phyloP scores from a whole-genome alignment of 2,329 filamentous ascomycete genomes.

The Metarhizium album region DNA sequence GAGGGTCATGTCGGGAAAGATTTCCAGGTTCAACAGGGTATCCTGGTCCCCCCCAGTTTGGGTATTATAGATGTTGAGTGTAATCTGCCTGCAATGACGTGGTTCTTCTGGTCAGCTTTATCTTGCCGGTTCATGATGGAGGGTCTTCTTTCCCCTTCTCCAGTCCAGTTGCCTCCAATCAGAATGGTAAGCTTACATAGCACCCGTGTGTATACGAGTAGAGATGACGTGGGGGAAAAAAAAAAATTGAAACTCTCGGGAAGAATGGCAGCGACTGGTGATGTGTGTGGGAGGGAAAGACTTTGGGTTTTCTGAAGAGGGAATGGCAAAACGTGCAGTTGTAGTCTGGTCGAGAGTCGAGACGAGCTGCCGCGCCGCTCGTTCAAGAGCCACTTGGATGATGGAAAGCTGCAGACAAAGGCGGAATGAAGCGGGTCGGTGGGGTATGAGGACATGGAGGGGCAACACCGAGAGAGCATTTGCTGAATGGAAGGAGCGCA shows the following conservation, averaged over 20 bases:
- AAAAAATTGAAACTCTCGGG: background rate
- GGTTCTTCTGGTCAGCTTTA: conserved; percentile 3
- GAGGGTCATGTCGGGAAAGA: conserved; percentile 72
- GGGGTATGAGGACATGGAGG: background rate
- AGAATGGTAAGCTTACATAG: background rate
- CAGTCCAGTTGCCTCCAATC: background rate
- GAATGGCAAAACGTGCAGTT: background rate
- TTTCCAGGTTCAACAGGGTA: conserved; percentile 71
- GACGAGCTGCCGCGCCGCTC: background rate
- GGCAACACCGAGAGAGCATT: background rate
- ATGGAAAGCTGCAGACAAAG: background rate
- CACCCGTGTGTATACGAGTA: background rate
- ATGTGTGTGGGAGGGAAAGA: background rate
- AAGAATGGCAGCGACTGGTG: background rate
- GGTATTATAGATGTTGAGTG: conserved; percentile 71
- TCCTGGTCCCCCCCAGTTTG: conserved; percentile 53
- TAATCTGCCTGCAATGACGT: conserved; percentile 58
- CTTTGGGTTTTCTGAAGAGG: background rate
- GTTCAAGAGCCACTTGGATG: background rate
- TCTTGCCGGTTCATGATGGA: background rate
- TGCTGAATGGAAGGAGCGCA: background rate
- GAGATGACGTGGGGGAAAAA: background rate
- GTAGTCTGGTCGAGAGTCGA: background rate
- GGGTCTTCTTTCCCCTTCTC: no score
- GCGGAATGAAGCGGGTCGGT: background rate